Evolutionary conservation across 2,329 filamentous ascomycete species (phyloP).

Genomic region (Stemphylium vesicarium): DNA sequence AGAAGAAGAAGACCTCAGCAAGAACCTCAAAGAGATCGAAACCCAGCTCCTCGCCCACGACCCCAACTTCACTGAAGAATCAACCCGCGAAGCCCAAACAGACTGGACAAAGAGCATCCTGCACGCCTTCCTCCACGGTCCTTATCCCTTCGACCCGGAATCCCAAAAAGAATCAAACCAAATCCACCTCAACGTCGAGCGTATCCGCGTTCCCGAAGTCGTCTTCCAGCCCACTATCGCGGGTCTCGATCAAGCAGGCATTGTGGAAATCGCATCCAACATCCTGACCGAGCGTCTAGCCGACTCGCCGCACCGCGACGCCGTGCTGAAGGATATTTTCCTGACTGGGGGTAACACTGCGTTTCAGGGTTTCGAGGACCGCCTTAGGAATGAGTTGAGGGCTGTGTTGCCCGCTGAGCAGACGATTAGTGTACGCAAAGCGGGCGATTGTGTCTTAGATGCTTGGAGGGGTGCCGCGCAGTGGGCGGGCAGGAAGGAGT

Average conservation of each 20-base stretch:
- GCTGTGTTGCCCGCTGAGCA: slow-evolving; percentile 75
- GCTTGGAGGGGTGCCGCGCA: slow-evolving; percentile 91
- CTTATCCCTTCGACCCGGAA: slow-evolving; percentile 81
- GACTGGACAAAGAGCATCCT: slow-evolving; percentile 94
- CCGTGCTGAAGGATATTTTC: slow-evolving; percentile 85
- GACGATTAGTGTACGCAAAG: slow-evolving; percentile 72
- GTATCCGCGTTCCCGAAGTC: slow-evolving; percentile 91
- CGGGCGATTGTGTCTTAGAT: slow-evolving; percentile 79
- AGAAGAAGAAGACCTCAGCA: slow-evolving; percentile 85
- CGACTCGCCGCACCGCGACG: slow-evolving; percentile 63
- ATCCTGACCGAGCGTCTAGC: slow-evolving; percentile 83
- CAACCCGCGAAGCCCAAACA: slow-evolving; percentile 87
- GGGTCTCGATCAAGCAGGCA: slow-evolving; percentile 88
- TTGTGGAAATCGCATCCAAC: slow-evolving; percentile 89
- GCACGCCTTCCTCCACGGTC: slow-evolving; percentile 88
- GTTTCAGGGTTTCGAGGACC: slow-evolving; percentile 88
- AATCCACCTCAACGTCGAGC: slow-evolving; percentile 94
- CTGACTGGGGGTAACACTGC: slow-evolving; percentile 91
- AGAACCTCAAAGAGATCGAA: slow-evolving; percentile 77
- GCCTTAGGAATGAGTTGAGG: slow-evolving; percentile 70
- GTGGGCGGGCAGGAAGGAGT: slow-evolving; percentile 72
- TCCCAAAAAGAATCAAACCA: slow-evolving; percentile 83
- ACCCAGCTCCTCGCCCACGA: slow-evolving; percentile 86
- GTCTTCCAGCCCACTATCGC: slow-evolving; percentile 92
- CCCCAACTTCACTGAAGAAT: slow-evolving; percentile 85